Percentiles rank a stretch among this genome's conserved stretches.
Conservation (phyloP, 192 early-diverging fungal genomes). For the Chytriomyces confervae region DNA sequence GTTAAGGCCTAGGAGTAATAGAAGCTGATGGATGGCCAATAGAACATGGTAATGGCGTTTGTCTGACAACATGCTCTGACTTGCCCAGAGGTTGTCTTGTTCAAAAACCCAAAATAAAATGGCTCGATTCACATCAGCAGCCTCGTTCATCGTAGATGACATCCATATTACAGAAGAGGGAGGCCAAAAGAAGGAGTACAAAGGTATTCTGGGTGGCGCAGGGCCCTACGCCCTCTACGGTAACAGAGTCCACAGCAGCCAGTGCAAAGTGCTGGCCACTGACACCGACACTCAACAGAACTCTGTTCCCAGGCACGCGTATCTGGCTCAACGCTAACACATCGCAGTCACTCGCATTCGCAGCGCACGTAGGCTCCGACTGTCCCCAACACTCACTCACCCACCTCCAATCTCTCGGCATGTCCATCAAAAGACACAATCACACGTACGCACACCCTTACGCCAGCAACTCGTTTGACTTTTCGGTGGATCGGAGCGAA, state of each 20-base stretch:
- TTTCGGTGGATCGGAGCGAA: neutral
- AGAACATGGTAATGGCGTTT: too few species aligned
- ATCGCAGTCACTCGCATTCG: slow-evolving; percentile 2
- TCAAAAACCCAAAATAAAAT: neutral
- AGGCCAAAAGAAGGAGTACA: neutral
- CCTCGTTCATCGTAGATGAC: slow-evolving; percentile 38
- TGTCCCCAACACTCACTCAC: slow-evolving; percentile 7
- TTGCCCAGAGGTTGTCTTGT: too few species aligned
- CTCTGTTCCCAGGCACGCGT: neutral
- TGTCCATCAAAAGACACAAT: neutral
- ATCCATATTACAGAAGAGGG: slow-evolving; percentile 7
- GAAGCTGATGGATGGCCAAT: too few species aligned
- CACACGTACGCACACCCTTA: slow-evolving; percentile 3
- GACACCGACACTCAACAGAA: neutral
- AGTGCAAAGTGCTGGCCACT: neutral
- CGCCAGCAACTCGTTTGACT: slow-evolving; percentile 32
- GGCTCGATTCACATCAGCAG: slow-evolving; percentile 16
- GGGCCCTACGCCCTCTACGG: slow-evolving; percentile 27
- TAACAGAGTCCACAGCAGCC: neutral
- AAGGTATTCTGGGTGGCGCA: slow-evolving; percentile 23
- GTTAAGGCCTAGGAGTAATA: too few species aligned
- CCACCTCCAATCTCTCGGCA: slow-evolving; percentile 7
- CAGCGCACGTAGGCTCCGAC: slow-evolving; percentile 21
- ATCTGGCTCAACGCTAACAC: slow-evolving; percentile 1
- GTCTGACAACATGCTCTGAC: too few species aligned